phyloP scores from a whole-genome alignment of 768 basidiomycete genomes.

The Boletellus emodensis region DNA sequence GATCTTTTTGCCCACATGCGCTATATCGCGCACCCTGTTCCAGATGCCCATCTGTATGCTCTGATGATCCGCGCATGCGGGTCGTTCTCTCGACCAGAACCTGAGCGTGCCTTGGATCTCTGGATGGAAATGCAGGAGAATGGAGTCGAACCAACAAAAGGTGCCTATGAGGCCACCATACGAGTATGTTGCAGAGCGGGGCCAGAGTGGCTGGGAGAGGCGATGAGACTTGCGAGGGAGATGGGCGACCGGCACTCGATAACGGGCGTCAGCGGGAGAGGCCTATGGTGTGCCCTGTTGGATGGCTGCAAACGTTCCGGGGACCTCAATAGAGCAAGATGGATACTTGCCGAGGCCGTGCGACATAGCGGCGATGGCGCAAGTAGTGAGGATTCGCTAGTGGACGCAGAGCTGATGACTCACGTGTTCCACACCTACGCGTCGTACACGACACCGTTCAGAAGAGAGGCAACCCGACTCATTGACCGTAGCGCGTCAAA shows the following conservation, averaged over 20 bases:
- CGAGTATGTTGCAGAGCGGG: conserved; percentile 73
- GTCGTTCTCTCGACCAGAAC: conserved; percentile 57
- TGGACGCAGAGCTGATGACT: conserved; percentile 70
- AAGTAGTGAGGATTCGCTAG: conserved; percentile 28
- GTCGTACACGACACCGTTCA: conserved; percentile 69
- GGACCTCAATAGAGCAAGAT: conserved; percentile 76
- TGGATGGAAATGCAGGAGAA: conserved; percentile 92
- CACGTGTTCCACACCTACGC: conserved; percentile 89
- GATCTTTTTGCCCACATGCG: conserved; percentile 96
- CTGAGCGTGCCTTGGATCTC: conserved; percentile 88
- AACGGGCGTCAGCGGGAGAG: conserved; percentile 34
- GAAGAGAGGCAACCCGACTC: conserved; percentile 44
- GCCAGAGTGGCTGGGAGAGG: conserved; percentile 69
- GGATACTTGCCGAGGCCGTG: conserved; percentile 84
- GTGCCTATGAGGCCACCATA: conserved; percentile 80
- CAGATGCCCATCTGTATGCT: conserved; percentile 68
- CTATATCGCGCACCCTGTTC: conserved; percentile 84
- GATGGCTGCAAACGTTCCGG: conserved; percentile 87
- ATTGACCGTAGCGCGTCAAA: conserved; percentile 22
- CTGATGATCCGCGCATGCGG: conserved; percentile 89
- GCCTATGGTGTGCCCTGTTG: conserved; percentile 79
- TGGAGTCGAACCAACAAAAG: conserved; percentile 55
- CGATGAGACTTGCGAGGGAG: conserved; percentile 77
- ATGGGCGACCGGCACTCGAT: conserved; percentile 74
- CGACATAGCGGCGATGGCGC: conserved; percentile 17